These are phyloP conservation scores for Oldenlandia corymbosa DNA, from an alignment of 257 asterid genomes.

Conservation along the genomic window DNA sequence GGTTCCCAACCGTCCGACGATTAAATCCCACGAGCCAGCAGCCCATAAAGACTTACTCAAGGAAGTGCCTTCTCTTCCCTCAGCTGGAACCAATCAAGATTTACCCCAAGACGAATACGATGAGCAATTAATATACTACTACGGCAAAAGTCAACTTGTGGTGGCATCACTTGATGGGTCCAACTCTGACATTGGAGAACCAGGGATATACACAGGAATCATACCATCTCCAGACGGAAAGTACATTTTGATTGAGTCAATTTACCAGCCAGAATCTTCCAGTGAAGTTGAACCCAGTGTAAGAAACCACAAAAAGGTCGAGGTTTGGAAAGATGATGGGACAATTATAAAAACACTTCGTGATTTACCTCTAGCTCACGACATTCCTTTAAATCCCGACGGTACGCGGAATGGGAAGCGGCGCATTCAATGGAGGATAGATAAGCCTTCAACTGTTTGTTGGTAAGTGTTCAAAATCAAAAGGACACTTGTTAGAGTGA, in stretches of 20 bases:
- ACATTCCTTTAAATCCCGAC: constrained; percentile 75
- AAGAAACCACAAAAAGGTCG: constrained; percentile 81
- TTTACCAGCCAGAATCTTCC: no score
- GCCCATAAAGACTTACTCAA: constrained; percentile 62
- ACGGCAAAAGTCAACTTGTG: constrained; percentile 80
- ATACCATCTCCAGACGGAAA: constrained; percentile 92
- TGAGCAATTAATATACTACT: constrained; percentile 77
- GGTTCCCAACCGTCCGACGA: constrained; percentile 88
- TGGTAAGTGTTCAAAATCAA: no score
- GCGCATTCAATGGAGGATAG: constrained; percentile 88
- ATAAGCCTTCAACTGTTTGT: constrained; percentile 76
- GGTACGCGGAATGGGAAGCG: constrained; percentile 90
- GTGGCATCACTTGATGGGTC: constrained; percentile 79
- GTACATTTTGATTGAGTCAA: constrained; percentile 56
- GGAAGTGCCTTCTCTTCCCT: no score
- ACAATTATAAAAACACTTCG: constrained; percentile 83
- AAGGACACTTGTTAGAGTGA: no score
- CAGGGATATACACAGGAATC: constrained; percentile 82
- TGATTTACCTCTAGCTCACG: constrained; percentile 94
- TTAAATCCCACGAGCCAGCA: constrained; percentile 83
- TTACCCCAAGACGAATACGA: constrained; percentile 89
- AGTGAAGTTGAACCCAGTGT: no score
- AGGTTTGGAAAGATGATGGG: constrained; percentile 82
- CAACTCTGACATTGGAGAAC: constrained; percentile 61
- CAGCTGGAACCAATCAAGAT: constrained; percentile 88